Evolutionary conservation across 768 basidiomycete genomes (phyloP).

Genomic region (Kwoniella botswanensis): DNA sequence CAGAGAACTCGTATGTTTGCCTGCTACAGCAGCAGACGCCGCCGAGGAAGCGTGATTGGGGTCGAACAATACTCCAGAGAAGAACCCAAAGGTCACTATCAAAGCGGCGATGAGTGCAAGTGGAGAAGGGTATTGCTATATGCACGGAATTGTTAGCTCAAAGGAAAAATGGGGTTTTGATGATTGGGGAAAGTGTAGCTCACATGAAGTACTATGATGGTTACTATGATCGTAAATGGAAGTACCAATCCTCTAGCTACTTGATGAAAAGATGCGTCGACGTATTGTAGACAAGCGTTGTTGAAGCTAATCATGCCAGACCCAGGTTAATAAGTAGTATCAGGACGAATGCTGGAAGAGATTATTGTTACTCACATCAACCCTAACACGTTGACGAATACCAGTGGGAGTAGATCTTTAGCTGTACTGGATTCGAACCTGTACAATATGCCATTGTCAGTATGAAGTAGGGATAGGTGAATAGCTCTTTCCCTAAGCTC

Average conservation of each 20-base stretch:
- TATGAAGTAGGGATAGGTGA: no score
- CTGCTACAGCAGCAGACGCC: constrained; percentile 28
- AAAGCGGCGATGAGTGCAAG: constrained; percentile 75
- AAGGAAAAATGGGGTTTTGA: no score
- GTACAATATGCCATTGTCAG: no score
- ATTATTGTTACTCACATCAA: constrained; percentile 67
- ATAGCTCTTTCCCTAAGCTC: constrained; percentile 1
- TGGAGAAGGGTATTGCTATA: constrained; percentile 66
- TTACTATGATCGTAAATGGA: constrained; percentile 90
- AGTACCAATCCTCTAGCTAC: constrained; percentile 92
- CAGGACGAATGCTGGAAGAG: neutral
- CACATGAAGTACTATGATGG: constrained; percentile 74
- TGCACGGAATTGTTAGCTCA: neutral
- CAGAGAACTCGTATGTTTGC: constrained; percentile 52
- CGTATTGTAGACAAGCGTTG: constrained; percentile 89
- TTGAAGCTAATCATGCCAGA: constrained; percentile 66
- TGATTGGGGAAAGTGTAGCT: constrained; percentile 32
- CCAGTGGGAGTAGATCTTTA: constrained; percentile 76
- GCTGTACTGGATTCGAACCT: constrained; percentile 69
- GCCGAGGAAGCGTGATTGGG: constrained; percentile 48
- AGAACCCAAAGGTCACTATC: constrained; percentile 89
- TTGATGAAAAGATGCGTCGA: constrained; percentile 62
- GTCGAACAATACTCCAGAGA: constrained; percentile 83
- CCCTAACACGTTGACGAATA: constrained; percentile 77
- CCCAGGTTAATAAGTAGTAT: no score